phyloP scores from a whole-genome alignment of 257 asterid species.

The Phtheirospermum japonicum region DNA sequence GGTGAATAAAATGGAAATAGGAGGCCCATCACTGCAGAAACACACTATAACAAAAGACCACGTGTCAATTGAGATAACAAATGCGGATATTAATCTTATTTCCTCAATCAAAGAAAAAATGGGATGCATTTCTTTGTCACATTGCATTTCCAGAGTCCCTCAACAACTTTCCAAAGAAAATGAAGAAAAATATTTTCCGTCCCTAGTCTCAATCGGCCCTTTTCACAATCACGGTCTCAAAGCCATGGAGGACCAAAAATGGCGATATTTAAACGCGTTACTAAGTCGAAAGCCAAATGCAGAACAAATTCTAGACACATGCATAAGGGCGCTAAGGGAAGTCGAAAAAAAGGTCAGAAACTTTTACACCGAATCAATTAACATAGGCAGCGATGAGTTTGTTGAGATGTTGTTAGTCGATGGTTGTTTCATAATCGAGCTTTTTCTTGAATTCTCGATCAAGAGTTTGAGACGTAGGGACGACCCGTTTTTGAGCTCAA shows the following conservation, averaged over 20 bases:
- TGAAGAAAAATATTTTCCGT: constrained; percentile 36
- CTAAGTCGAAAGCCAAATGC: constrained; percentile 36
- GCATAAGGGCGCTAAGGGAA: constrained; percentile 37
- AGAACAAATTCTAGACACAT: constrained; percentile 33
- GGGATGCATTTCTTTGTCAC: constrained; percentile 32
- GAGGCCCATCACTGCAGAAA: constrained; percentile 1
- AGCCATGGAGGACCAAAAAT: constrained; percentile 38
- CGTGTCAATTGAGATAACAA: constrained; percentile 29
- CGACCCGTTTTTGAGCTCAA: constrained; percentile 35
- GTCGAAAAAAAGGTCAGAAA: constrained; percentile 40
- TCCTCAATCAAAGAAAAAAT: constrained; percentile 44
- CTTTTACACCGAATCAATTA: constrained; percentile 38
- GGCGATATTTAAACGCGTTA: constrained; percentile 45
- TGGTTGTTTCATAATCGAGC: constrained; percentile 54
- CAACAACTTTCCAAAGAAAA: constrained; percentile 23
- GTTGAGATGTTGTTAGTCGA: constrained; percentile 48
- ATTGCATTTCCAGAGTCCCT: constrained; percentile 36
- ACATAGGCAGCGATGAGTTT: constrained; percentile 37
- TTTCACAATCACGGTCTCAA: constrained; percentile 33
- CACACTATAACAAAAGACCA: constrained; percentile 24
- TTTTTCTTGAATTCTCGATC: constrained; percentile 36
- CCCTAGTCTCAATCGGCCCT: constrained; percentile 53
- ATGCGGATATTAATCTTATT: constrained; percentile 33
- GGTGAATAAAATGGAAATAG: constrained; percentile 28
- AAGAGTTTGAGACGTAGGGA: constrained; percentile 49